Evolutionary conservation across 805 yeast species (phyloP).

Genomic region (Tetrapisispora fleetii): DNA sequence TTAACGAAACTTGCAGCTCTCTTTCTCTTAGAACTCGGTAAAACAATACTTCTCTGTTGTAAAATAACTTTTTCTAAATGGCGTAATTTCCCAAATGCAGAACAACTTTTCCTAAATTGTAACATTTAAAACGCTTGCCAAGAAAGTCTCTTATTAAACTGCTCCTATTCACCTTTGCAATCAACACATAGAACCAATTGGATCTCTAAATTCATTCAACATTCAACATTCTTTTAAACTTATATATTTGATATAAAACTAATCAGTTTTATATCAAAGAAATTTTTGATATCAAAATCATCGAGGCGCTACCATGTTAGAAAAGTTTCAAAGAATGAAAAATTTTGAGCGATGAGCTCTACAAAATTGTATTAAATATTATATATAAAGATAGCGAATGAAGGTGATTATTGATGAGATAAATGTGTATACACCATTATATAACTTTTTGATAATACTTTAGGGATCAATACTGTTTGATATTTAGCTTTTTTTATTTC

Average conservation of each 20-base stretch:
- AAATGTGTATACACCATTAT: no score
- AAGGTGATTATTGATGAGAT: no score
- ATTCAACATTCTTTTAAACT: background rate
- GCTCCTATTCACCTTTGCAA: no score
- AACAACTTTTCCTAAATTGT: background rate
- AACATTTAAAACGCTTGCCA: background rate
- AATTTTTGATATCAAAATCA: background rate
- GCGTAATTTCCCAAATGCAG: background rate
- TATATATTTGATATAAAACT: no score
- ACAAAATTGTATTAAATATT: no score
- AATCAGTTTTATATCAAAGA: background rate
- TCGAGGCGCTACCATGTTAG: background rate
- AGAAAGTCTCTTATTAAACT: background rate
- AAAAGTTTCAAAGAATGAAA: background rate
- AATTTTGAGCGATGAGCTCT: slow-evolving; percentile 1
- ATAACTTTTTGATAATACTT: no score
- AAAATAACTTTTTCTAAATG: background rate
- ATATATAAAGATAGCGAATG: no score
- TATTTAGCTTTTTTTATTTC: no score
- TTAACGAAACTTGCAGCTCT: background rate
- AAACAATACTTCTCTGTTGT: background rate
- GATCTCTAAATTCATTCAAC: background rate
- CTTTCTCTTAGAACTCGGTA: background rate
- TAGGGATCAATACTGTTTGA: no score
- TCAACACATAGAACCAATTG: no score